phyloP scores from a whole-genome alignment of 2,329 filamentous ascomycete genomes.

The Metarhizium sp. region DNA sequence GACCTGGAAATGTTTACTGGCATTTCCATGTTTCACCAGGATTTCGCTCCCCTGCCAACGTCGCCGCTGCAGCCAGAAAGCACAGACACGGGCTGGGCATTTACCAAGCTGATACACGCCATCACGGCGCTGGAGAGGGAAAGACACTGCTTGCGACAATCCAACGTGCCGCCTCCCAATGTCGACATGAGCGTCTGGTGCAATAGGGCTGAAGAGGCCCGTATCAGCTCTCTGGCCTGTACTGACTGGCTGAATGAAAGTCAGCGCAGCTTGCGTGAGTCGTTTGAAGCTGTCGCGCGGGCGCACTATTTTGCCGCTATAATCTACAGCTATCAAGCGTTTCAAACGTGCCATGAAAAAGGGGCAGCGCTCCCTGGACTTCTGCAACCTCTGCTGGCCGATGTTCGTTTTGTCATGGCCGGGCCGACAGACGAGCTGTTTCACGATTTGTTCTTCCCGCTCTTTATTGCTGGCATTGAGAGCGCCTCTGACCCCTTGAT shows the following conservation, averaged over 20 bases:
- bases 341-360: constrained; percentile 2
- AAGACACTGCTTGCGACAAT: not conserved
- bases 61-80: not conserved
- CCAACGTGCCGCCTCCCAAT: not conserved
- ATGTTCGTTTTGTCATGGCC: constrained; percentile 2
- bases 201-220: not conserved
- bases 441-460: constrained; percentile 8
- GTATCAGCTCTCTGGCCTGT: constrained; percentile 1
- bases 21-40: constrained; percentile 4
- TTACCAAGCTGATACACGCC: constrained; percentile 4
- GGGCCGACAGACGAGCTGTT: constrained; percentile 4
- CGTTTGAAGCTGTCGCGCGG: constrained; percentile 9
- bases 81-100: constrained; percentile 5
- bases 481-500: not conserved
- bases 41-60: not conserved
- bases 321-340: constrained; percentile 12
- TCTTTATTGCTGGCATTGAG: constrained; percentile 8
- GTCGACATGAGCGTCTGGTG: constrained; percentile 6
- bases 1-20: constrained; percentile 6
- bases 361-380: not conserved
- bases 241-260: constrained; percentile 7
- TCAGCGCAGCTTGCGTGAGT: constrained; percentile 2
- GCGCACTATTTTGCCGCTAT: constrained; percentile 12
- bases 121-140: constrained; percentile 4
- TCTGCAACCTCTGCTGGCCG: not conserved